phyloP scores from a whole-genome alignment of 371 early-diverging fungal species.

The Rhizopus microsporus region DNA sequence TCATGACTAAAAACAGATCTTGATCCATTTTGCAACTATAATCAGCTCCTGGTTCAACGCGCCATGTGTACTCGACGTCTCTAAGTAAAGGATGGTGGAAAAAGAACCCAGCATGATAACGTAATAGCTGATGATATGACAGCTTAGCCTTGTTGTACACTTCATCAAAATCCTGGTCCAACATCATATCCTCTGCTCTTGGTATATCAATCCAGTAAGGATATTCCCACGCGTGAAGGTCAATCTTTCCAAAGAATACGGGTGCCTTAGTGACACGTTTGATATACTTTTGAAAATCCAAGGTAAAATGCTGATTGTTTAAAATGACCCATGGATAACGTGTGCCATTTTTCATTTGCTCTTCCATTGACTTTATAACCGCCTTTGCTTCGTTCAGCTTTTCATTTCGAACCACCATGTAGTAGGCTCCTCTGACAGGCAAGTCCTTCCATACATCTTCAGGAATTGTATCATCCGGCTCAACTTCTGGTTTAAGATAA shows the following conservation, averaged over 20 bases:
- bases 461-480: slow-evolving; percentile 18
- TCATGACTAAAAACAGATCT: slow-evolving; percentile 87
- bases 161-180: slow-evolving; percentile 14
- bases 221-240: slow-evolving; percentile 43
- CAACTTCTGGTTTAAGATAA: slow-evolving; percentile 4
- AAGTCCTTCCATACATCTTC: slow-evolving; percentile 24
- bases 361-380: slow-evolving; percentile 45
- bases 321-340: slow-evolving; percentile 55
- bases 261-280: slow-evolving; percentile 25
- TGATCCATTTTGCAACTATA: slow-evolving; percentile 84
- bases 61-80: slow-evolving; percentile 91
- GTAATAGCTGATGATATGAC: slow-evolving; percentile 21
- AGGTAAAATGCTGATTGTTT: slow-evolving; percentile 39
- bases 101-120: slow-evolving; percentile 88
- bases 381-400: slow-evolving; percentile 33
- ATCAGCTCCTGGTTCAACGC: slow-evolving; percentile 90
- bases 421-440: slow-evolving; percentile 40
- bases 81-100: slow-evolving; percentile 77
- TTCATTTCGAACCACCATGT: slow-evolving; percentile 42
- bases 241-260: slow-evolving; percentile 47
- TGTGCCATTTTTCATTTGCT: slow-evolving; percentile 46
- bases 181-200: slow-evolving; percentile 23
- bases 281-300: slow-evolving; percentile 31
- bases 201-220: slow-evolving; percentile 43
- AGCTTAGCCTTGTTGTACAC: slow-evolving; percentile 26